A percentile compares a stretch with the other conserved stretches of the same genome.
Conservation (phyloP, 2,329 filamentous ascomycete species). For the Ophiognomonia clavigignenti-juglandacearum region DNA sequence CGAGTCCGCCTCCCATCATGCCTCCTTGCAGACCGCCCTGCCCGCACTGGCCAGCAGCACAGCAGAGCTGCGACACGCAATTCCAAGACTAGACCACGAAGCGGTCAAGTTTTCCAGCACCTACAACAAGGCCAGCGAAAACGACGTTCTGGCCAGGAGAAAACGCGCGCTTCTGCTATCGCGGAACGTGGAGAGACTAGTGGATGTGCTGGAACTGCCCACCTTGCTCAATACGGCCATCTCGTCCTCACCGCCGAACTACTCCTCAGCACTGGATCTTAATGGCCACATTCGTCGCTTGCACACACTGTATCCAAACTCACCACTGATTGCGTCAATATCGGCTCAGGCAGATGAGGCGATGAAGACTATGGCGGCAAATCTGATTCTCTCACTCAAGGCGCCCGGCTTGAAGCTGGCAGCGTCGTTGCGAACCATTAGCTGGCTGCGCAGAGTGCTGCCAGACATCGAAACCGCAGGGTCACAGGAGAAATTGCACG, state of each 20-base stretch:
- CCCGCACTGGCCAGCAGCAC: constrained; percentile 64
- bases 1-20: constrained; percentile 71
- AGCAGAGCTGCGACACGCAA: constrained; percentile 60
- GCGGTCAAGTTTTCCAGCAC: constrained; percentile 76
- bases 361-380: constrained; percentile 83
- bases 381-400: constrained; percentile 74
- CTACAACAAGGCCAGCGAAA: constrained; percentile 70
- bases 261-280: constrained; percentile 84
- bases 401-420: constrained; percentile 79
- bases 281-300: constrained; percentile 90
- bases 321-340: constrained; percentile 68
- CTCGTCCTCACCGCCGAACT: constrained; percentile 61
- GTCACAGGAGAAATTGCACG: constrained; percentile 24
- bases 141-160: constrained; percentile 65
- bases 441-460: constrained; percentile 82
- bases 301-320: constrained; percentile 75
- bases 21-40: constrained; percentile 67
- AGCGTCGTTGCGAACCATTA: constrained; percentile 82
- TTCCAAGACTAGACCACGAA: constrained; percentile 75
- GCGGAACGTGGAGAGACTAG: constrained; percentile 81
- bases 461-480: constrained; percentile 62
- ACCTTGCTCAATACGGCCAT: constrained; percentile 78
- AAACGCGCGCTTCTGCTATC: constrained; percentile 77
- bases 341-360: constrained; percentile 74
- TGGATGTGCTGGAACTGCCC: constrained; percentile 87